phyloP scores from a whole-genome alignment of 2,329 filamentous ascomycete genomes.

The Sporothrix variecibatus region DNA sequence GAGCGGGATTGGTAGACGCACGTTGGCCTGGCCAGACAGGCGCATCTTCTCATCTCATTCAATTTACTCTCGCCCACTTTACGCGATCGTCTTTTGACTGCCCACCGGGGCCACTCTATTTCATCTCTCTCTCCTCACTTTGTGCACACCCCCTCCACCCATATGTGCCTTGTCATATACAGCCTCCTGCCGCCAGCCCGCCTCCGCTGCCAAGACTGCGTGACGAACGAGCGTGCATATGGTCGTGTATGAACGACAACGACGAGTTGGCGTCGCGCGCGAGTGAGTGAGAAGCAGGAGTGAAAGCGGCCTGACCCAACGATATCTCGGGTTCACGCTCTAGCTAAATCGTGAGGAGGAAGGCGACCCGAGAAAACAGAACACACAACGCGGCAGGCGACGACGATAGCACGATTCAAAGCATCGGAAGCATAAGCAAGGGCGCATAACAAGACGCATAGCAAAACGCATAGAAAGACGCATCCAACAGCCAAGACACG shows the following conservation, averaged over 20 bases:
- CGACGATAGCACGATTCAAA: background rate
- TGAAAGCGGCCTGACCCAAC: background rate
- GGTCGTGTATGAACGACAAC: conserved; percentile 37
- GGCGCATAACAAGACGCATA: background rate
- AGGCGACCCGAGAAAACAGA: background rate
- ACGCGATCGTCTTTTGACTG: background rate
- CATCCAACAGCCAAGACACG: background rate
- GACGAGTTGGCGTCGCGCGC: background rate
- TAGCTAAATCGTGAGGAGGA: background rate
- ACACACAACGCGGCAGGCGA: background rate
- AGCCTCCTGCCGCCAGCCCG: conserved; percentile 23
- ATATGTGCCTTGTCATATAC: conserved; percentile 25
- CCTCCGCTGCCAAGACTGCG: conserved; percentile 37
- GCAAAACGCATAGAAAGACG: background rate
- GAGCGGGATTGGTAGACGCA: background rate
- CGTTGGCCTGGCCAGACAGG: background rate
- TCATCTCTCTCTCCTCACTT: background rate
- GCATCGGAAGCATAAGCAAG: background rate
- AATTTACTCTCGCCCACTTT: background rate
- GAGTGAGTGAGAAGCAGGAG: background rate
- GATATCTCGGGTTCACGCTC: background rate
- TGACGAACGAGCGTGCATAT: conserved; percentile 36
- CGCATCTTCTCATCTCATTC: background rate
- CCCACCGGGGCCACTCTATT: background rate
- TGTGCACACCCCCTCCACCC: background rate